Evolutionary conservation across 2,329 filamentous ascomycete genomes (phyloP).

Genomic region (Colletotrichum navitas): DNA sequence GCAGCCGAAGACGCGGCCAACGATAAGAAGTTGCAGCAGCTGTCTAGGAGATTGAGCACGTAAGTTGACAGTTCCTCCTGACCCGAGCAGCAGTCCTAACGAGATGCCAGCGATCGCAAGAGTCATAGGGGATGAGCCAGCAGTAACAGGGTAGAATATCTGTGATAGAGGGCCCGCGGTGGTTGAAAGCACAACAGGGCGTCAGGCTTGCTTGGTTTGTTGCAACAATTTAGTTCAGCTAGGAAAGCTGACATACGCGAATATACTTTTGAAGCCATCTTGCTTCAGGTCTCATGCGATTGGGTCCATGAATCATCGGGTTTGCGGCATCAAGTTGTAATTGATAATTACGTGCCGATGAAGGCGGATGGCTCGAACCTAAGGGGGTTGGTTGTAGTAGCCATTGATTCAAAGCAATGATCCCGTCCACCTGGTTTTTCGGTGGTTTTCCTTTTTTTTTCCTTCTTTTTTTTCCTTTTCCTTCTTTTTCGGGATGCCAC

Average conservation of each 20-base stretch:
- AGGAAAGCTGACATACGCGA: constrained; percentile 35
- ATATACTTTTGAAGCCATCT: constrained; percentile 28
- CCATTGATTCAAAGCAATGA: not conserved
- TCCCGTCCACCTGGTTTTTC: no score
- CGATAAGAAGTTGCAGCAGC: constrained; percentile 85
- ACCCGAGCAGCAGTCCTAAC: not conserved
- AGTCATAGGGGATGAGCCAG: constrained; percentile 40
- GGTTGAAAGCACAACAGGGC: constrained; percentile 35
- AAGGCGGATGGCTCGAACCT: not conserved
- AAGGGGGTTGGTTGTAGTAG: not conserved
- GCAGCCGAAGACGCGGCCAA: constrained; percentile 92
- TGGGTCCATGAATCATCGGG: constrained; percentile 2
- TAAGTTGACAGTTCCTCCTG: constrained; percentile 67
- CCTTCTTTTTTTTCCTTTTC: not conserved
- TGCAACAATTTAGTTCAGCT: constrained; percentile 32
- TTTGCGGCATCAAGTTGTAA: constrained; percentile 10
- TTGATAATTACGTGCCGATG: constrained; percentile 10
- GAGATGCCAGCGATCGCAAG: constrained; percentile 50
- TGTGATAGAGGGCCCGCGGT: constrained; percentile 31
- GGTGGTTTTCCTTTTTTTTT: no score
- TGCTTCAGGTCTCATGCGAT: constrained; percentile 16
- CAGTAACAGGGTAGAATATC: constrained; percentile 13
- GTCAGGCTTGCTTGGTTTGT: constrained; percentile 33
- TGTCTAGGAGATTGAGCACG: constrained; percentile 96
- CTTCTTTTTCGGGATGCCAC: not conserved